Percentiles rank a stretch among this genome's conserved stretches.
These are phyloP conservation scores for Cladosporium sp. DNA, from an alignment of 2,329 filamentous ascomycete genomes.

Conservation along the genomic window DNA sequence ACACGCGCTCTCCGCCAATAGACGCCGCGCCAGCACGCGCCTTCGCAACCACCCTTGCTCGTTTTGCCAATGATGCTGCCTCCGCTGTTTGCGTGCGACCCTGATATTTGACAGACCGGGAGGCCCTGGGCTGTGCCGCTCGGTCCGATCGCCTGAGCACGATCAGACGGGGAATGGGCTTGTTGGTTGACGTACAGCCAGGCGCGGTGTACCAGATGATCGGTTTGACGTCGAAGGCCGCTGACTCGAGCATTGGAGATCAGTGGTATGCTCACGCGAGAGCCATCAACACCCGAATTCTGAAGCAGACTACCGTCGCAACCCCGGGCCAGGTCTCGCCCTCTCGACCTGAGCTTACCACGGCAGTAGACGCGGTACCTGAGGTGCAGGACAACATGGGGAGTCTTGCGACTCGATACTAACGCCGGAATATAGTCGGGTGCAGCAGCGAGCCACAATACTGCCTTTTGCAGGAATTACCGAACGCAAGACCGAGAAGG, in stretches of 20 bases:
- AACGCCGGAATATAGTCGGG: background rate
- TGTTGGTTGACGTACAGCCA: background rate
- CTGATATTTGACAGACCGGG: constrained; percentile 1
- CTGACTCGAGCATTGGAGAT: background rate
- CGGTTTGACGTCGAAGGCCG: background rate
- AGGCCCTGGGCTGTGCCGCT: background rate
- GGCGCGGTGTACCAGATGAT: background rate
- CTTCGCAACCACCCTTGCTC: background rate
- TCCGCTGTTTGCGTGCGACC: background rate
- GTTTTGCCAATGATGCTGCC: background rate
- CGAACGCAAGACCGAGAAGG: background rate
- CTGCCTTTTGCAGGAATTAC: background rate
- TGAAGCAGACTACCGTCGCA: background rate
- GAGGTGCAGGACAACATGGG: background rate
- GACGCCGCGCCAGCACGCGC: background rate
- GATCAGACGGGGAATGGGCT: background rate
- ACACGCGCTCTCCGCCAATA: background rate
- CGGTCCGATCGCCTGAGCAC: background rate
- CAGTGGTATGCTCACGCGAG: background rate
- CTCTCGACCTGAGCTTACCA: background rate
- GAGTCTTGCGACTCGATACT: background rate
- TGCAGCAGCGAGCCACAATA: background rate
- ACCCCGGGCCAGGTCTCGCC: no score
- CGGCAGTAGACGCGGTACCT: background rate
- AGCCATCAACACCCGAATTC: background rate